A percentile compares a stretch with the other conserved stretches of the same genome.
Evolutionary conservation across 306 rosid species (phyloP).

Genomic region (Mimosa bimucronata): DNA sequence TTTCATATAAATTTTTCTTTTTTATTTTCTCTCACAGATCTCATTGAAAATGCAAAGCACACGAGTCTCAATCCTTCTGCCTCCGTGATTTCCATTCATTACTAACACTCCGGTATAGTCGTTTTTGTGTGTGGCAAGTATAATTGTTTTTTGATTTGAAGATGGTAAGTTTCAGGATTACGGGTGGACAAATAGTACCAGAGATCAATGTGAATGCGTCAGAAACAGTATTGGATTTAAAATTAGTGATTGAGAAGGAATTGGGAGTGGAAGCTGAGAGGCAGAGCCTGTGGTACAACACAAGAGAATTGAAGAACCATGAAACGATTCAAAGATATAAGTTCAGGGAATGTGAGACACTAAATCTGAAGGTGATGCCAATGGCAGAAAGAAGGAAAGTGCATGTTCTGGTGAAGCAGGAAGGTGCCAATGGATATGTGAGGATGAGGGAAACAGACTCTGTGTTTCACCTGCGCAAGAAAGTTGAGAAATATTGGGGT

Average conservation of each 20-base stretch:
- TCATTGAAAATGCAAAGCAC: not conserved
- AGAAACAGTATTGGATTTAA: constrained; percentile 35
- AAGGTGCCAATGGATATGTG: constrained; percentile 14
- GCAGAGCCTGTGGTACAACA: constrained; percentile 39
- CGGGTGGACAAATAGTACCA: constrained; percentile 40
- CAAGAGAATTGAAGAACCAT: constrained; percentile 3
- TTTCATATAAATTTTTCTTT: not conserved
- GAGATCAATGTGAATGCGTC: constrained; percentile 10
- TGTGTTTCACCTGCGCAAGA: constrained; percentile 29
- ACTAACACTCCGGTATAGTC: not conserved
- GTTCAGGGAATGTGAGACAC: not conserved
- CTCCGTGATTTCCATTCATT: not conserved
- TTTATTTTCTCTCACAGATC: not conserved
- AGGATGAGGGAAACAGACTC: constrained; percentile 42
- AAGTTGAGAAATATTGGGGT: constrained; percentile 42
- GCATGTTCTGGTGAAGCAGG: constrained; percentile 25
- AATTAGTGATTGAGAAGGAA: constrained; percentile 30
- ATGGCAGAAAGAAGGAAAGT: constrained; percentile 16
- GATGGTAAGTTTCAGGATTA: not conserved
- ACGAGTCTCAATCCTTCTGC: not conserved
- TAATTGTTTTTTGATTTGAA: not conserved
- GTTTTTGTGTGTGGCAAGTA: too few relatives aligned
- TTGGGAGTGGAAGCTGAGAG: constrained; percentile 15
- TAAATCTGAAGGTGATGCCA: constrained; percentile 35
- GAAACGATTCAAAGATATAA: not conserved